Conservation (phyloP, 139 green algal species). For the Dunaliella sp. region DNA sequence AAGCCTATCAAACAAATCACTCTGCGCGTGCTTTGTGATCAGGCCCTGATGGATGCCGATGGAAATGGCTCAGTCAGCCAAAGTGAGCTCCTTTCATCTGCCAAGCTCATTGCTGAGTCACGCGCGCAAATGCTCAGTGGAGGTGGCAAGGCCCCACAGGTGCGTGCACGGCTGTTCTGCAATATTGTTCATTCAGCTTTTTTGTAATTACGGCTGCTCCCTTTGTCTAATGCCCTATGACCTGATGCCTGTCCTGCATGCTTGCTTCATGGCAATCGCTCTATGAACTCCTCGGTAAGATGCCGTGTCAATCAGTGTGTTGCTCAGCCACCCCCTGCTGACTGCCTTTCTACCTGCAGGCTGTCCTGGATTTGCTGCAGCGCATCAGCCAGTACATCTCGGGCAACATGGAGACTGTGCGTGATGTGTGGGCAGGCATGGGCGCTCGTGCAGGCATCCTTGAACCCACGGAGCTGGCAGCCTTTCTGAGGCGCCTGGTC, state of each 20-base stretch:
- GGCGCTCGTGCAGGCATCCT: conserved; percentile 25
- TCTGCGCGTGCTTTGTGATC: not conserved
- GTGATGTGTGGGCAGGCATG: conserved; percentile 2
- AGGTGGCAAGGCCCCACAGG: not conserved
- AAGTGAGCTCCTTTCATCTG: conserved; percentile 33
- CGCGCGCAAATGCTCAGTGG: not conserved
- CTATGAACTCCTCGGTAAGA: no score
- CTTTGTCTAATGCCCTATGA: no score
- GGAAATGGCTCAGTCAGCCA: conserved; percentile 41
- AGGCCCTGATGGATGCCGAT: conserved; percentile 50
- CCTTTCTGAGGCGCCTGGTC: conserved; percentile 32
- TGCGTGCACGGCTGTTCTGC: no score
- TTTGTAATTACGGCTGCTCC: not conserved
- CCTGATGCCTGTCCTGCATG: not conserved
- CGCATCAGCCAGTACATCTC: conserved; percentile 8
- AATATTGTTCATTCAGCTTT: no score
- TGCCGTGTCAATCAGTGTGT: no score
- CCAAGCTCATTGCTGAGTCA: conserved; percentile 18
- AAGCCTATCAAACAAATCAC: not conserved
- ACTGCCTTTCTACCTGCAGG: not conserved
- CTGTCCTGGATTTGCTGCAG: conserved; percentile 8
- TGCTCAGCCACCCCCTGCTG: not conserved
- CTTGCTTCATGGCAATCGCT: not conserved
- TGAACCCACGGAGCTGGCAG: conserved; percentile 11
- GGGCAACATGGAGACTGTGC: conserved; percentile 12